phyloP scores from a whole-genome alignment of 768 basidiomycete species.

The Calocybe gangraenosa region DNA sequence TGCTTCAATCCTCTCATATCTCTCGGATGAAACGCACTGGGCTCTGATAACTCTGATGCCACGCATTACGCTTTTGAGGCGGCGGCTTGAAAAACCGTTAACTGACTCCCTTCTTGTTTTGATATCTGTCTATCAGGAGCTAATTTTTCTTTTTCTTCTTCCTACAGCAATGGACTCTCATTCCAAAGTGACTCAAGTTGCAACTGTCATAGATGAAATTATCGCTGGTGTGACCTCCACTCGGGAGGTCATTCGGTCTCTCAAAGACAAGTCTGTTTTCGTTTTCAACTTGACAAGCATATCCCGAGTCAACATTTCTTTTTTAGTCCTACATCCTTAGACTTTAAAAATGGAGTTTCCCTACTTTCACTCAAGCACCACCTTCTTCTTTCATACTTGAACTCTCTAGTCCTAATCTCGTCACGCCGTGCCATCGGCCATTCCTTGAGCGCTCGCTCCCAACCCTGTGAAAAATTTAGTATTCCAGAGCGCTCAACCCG shows the following conservation, averaged over 20 bases:
- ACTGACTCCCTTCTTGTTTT: slow-evolving; percentile 11
- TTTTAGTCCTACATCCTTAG: slow-evolving; percentile 26
- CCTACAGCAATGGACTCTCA: slow-evolving; percentile 3
- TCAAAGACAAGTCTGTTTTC: slow-evolving; percentile 50
- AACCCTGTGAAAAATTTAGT: slow-evolving; percentile 51
- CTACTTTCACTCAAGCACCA: slow-evolving; percentile 87
- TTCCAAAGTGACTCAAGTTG: background rate
- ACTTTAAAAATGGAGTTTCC: slow-evolving; percentile 81
- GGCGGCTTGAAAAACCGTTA: slow-evolving; percentile 33
- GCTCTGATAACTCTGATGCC: slow-evolving; percentile 39
- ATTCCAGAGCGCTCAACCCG: slow-evolving; percentile 44
- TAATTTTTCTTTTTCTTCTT: background rate
- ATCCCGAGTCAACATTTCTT: slow-evolving; percentile 5
- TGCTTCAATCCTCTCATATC: background rate
- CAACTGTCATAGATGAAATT: slow-evolving; percentile 47
- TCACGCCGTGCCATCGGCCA: slow-evolving; percentile 70
- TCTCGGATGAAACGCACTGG: slow-evolving; percentile 55
- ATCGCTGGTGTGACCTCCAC: slow-evolving; percentile 57
- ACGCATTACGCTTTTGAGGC: slow-evolving; percentile 27
- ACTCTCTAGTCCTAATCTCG: slow-evolving; percentile 71
- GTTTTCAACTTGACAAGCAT: background rate
- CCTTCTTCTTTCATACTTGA: slow-evolving; percentile 78
- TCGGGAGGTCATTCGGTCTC: slow-evolving; percentile 48
- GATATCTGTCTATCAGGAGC: background rate
- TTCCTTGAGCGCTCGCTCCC: slow-evolving; percentile 47